phyloP scores from a whole-genome alignment of 1,284 basidiomycete genomes.

The Volvariella volvacea region DNA sequence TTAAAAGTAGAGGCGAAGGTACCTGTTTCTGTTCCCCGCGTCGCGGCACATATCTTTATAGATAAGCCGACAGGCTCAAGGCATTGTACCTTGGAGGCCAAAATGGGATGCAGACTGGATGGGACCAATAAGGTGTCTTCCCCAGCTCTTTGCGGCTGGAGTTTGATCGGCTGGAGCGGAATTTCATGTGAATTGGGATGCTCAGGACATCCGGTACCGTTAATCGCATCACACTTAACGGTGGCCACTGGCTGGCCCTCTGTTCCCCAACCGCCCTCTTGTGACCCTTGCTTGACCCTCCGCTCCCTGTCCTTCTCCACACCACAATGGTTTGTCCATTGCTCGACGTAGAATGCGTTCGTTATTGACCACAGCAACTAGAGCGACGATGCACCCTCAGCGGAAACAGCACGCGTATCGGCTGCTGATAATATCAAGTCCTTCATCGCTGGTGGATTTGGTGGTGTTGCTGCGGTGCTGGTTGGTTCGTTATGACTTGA shows the following conservation, averaged over 20 bases:
- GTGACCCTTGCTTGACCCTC: neutral
- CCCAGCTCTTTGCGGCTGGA: too few species aligned
- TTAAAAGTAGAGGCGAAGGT: too few species aligned
- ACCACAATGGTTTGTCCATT: slow-evolving; percentile 10
- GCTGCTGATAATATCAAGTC: slow-evolving; percentile 68
- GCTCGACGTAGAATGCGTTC: neutral
- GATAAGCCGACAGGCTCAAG: too few species aligned
- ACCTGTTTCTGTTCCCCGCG: too few species aligned
- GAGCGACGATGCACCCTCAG: slow-evolving; percentile 20
- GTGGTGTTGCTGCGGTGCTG: slow-evolving; percentile 81
- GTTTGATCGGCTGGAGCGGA: slow-evolving; percentile 16
- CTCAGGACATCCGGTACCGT: too few species aligned
- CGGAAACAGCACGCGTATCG: slow-evolving; percentile 28
- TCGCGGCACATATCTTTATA: too few species aligned
- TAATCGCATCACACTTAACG: too few species aligned
- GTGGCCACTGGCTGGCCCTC: neutral
- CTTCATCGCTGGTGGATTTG: slow-evolving; percentile 88
- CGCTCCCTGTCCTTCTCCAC: neutral
- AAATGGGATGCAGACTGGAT: too few species aligned
- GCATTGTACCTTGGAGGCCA: too few species aligned
- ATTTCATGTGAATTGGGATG: slow-evolving; percentile 9
- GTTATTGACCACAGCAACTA: slow-evolving; percentile 6
- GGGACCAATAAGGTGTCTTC: too few species aligned
- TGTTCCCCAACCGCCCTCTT: neutral
- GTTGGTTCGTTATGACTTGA: slow-evolving; percentile 59